Evolutionary conservation across 1,139 yeast genomes (phyloP).

Genomic region (Debaryomyces nepalensis): DNA sequence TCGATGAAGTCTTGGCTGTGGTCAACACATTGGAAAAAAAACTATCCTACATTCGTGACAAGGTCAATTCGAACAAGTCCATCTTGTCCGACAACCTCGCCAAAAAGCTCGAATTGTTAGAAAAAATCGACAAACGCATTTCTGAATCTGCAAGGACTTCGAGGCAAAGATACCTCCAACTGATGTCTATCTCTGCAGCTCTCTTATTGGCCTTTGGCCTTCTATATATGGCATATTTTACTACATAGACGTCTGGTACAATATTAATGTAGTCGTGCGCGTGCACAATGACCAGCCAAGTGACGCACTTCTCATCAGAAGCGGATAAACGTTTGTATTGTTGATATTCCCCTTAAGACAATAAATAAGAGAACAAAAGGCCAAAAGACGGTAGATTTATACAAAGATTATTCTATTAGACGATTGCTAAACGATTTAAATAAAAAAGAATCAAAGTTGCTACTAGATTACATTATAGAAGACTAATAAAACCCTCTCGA

Average conservation of each 20-base stretch:
- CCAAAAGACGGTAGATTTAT: conserved; percentile 2
- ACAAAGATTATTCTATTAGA: background rate
- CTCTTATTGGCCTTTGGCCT: conserved; percentile 28
- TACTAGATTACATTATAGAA: background rate
- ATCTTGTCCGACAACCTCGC: conserved; percentile 33
- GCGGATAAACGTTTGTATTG: conserved; percentile 1
- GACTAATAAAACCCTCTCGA: conserved; percentile 9
- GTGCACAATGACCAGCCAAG: background rate
- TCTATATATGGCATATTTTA: conserved; percentile 8
- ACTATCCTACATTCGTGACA: conserved; percentile 29
- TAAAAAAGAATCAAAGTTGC: background rate
- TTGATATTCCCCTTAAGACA: conserved; percentile 1
- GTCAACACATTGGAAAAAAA: conserved; percentile 35
- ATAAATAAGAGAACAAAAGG: background rate
- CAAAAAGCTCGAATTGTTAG: conserved; percentile 39
- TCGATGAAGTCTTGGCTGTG: conserved; percentile 32
- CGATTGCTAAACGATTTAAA: background rate
- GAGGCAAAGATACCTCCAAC: conserved; percentile 35
- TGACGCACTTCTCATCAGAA: conserved; percentile 3
- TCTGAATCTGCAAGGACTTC: conserved; percentile 30
- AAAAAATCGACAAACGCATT: conserved; percentile 35
- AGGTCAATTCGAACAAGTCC: conserved; percentile 33
- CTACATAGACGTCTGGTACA: background rate
- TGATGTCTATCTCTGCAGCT: conserved; percentile 28
- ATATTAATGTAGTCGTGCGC: background rate